These are phyloP conservation scores for Trypanosoma conorhini DNA, from an alignment of 208 protist species.

Conservation along the genomic window DNA sequence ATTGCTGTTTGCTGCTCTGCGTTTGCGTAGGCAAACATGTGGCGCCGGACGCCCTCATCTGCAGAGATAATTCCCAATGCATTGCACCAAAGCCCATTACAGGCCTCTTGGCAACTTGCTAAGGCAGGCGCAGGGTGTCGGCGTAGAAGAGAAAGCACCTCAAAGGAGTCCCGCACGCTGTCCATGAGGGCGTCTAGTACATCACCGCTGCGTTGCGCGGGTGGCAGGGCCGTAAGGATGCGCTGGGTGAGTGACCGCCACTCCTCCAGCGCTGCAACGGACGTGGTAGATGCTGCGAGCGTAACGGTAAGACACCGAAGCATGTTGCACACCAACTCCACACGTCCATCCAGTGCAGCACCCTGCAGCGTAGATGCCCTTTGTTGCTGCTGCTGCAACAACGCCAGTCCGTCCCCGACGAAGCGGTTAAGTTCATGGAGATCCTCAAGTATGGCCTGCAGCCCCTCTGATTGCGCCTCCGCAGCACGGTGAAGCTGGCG, in stretches of 20 bases:
- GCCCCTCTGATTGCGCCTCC: not conserved
- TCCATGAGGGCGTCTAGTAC: constrained; percentile 26
- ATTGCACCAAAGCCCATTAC: constrained; percentile 15
- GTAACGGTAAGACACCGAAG: constrained; percentile 22
- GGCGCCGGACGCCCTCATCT: constrained; percentile 1
- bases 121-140: not conserved
- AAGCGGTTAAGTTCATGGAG: constrained; percentile 15
- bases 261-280: not conserved
- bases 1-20: not conserved
- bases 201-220: constrained; percentile 6
- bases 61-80: constrained; percentile 10
- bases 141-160: constrained; percentile 2
- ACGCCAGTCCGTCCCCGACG: constrained; percentile 4
- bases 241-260: constrained; percentile 13
- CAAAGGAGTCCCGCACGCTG: constrained; percentile 22
- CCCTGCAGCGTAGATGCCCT: not conserved
- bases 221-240: constrained; percentile 18
- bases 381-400: constrained; percentile 13
- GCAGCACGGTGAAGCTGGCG: not conserved
- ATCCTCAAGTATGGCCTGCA: not conserved
- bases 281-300: not conserved
- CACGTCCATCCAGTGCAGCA: constrained; percentile 6
- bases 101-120: constrained; percentile 6
- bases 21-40: constrained; percentile 7
- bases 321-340: constrained; percentile 19